Conservation (phyloP, 106 monocot species). For the Acorus calamus region DNA sequence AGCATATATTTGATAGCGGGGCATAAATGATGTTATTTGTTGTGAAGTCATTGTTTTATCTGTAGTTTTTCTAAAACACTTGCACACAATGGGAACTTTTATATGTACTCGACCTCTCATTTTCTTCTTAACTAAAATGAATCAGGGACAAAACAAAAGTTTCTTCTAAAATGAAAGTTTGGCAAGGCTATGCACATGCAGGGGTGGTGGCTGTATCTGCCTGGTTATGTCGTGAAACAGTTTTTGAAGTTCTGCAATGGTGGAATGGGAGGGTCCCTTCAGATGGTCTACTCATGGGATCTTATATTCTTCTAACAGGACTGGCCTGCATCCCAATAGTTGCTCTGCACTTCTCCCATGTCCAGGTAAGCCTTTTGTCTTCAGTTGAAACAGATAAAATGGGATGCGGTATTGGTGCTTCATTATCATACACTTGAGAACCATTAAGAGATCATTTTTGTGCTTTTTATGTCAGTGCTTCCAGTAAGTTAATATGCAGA, state of each 20-base stretch:
- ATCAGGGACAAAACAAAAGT: slow-evolving; percentile 76
- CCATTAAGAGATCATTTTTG: too few relatives aligned
- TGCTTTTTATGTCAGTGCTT: too few relatives aligned
- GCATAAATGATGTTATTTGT: too few relatives aligned
- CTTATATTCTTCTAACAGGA: slow-evolving; percentile 68
- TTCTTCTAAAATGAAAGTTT: slow-evolving; percentile 77
- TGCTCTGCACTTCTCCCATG: slow-evolving; percentile 87
- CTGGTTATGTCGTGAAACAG: slow-evolving; percentile 86
- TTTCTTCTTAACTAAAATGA: neutral
- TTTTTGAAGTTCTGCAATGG: slow-evolving; percentile 96
- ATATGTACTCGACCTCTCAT: too few relatives aligned
- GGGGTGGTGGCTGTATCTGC: slow-evolving; percentile 69
- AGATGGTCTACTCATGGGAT: slow-evolving; percentile 83
- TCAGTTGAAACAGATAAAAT: too few relatives aligned
- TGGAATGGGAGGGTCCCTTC: slow-evolving; percentile 89
- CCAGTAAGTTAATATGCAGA: too few relatives aligned
- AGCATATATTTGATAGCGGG: too few relatives aligned
- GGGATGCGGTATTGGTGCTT: too few relatives aligned
- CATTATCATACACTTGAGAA: too few relatives aligned
- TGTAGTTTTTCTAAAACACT: too few relatives aligned
- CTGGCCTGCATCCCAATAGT: slow-evolving; percentile 89
- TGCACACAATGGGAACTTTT: too few relatives aligned
- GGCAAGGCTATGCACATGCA: slow-evolving; percentile 91
- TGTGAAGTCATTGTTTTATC: too few relatives aligned
- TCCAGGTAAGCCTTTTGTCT: slow-evolving; percentile 37